These are phyloP conservation scores for Hanseniaspora meyeri DNA, from an alignment of 805 yeast species.

Conservation along the genomic window DNA sequence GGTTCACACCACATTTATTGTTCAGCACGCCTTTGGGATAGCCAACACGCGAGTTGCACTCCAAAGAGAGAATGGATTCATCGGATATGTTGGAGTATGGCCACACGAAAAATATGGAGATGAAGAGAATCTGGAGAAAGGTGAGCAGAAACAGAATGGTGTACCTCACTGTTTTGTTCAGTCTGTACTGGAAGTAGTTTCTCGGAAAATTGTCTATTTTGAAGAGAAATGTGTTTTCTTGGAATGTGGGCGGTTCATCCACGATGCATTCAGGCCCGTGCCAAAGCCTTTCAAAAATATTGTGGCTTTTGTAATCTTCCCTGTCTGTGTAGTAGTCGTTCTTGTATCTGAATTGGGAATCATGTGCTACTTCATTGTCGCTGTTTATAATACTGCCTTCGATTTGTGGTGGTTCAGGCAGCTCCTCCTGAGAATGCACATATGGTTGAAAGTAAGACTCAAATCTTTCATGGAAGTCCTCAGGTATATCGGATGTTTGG, in stretches of 20 bases:
- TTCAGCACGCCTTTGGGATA: constrained; percentile 24
- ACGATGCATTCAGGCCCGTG: constrained; percentile 40
- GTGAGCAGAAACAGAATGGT: constrained; percentile 28
- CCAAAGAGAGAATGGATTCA: constrained; percentile 46
- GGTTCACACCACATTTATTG: constrained; percentile 58
- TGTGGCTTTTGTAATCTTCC: neutral
- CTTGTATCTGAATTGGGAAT: neutral
- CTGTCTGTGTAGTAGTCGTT: neutral
- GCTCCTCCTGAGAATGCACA: neutral
- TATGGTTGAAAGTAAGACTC: neutral
- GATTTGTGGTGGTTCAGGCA: neutral
- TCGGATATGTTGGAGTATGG: constrained; percentile 19
- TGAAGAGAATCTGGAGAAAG: constrained; percentile 36
- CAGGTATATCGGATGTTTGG: neutral
- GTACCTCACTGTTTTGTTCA: constrained; percentile 40
- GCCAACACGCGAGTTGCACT: neutral
- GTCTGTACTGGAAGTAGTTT: constrained; percentile 23
- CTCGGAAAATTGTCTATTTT: constrained; percentile 36
- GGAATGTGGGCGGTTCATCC: constrained; percentile 38
- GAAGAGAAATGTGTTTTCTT: constrained; percentile 17
- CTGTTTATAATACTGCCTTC: neutral
- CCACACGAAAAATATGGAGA: constrained; percentile 26
- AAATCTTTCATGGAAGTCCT: constrained; percentile 1
- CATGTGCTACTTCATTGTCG: neutral
- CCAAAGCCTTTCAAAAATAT: constrained; percentile 34